phyloP scores from a whole-genome alignment of 495 filamentous ascomycete genomes.

The Penicillium longicatenatum region DNA sequence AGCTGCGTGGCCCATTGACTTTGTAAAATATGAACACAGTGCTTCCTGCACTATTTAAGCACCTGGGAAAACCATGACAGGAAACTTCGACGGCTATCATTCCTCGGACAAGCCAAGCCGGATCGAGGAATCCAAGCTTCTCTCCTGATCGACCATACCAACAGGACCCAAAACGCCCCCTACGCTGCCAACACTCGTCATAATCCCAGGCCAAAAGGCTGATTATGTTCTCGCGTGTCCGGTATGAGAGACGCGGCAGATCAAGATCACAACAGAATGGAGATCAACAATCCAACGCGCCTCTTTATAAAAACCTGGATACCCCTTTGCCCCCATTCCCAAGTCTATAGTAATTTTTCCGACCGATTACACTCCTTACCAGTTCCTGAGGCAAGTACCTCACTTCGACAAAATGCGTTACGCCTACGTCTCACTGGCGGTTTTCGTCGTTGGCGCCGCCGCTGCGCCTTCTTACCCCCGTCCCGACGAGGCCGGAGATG shows the following conservation, averaged over 20 bases:
- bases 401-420: slow-evolving; percentile 20
- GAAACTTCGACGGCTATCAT: slow-evolving; percentile 23
- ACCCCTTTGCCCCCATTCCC: slow-evolving; percentile 15
- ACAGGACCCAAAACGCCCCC: slow-evolving; percentile 7
- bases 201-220: slow-evolving; percentile 12
- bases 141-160: slow-evolving; percentile 14
- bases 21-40: background rate
- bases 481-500: background rate
- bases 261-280: slow-evolving; percentile 18
- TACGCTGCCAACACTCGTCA: slow-evolving; percentile 21
- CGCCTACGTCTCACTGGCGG: slow-evolving; percentile 28
- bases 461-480: slow-evolving; percentile 23
- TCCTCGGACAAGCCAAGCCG: slow-evolving; percentile 16
- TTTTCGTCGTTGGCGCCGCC: slow-evolving; percentile 25
- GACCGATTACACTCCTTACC: slow-evolving; percentile 23
- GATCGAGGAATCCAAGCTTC: slow-evolving; percentile 1
- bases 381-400: slow-evolving; percentile 1
- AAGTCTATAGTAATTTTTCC: slow-evolving; percentile 15
- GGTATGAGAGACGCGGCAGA: slow-evolving; percentile 23
- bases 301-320: slow-evolving; percentile 19
- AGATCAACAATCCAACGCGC: slow-evolving; percentile 7
- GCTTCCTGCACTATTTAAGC: background rate
- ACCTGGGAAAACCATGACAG: background rate
- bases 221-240: slow-evolving; percentile 17
- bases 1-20: background rate